phyloP scores from a whole-genome alignment of 2,329 filamentous ascomycete genomes.

The Erysiphe neolycopersici region DNA sequence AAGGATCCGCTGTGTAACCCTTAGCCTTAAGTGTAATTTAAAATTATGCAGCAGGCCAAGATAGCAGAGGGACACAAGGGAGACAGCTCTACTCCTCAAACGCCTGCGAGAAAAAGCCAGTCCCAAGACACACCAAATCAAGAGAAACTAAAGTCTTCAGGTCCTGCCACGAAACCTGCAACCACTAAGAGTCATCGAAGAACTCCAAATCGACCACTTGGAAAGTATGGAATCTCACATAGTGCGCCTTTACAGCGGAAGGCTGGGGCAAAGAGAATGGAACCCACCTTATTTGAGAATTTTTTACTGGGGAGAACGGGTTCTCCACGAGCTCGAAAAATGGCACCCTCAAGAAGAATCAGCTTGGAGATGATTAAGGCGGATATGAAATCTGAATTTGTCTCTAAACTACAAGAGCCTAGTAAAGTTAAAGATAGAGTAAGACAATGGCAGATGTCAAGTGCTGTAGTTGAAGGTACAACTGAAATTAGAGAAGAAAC shows the following conservation, averaged over 20 bases:
- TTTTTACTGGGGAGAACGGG: slow-evolving; percentile 30
- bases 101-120: slow-evolving; percentile 1
- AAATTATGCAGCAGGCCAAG: background rate
- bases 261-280: slow-evolving; percentile 8
- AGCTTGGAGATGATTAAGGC: slow-evolving; percentile 31
- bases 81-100: background rate
- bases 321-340: slow-evolving; percentile 17
- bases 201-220: slow-evolving; percentile 6
- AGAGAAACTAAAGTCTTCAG: slow-evolving; percentile 2
- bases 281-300: slow-evolving; percentile 26
- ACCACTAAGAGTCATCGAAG: slow-evolving; percentile 1
- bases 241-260: slow-evolving; percentile 9
- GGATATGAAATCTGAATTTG: slow-evolving; percentile 23
- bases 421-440: slow-evolving; percentile 54
- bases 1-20: background rate
- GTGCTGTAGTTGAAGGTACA: slow-evolving; percentile 34
- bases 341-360: slow-evolving; percentile 20
- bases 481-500: slow-evolving; percentile 27
- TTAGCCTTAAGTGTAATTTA: background rate
- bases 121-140: background rate
- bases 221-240: slow-evolving; percentile 6
- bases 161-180: slow-evolving; percentile 1
- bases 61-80: background rate
- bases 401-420: slow-evolving; percentile 31
- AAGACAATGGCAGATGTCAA: slow-evolving; percentile 60